phyloP scores from a whole-genome alignment of 192 early-diverging fungal genomes.

The Mycoemilia scoparia region DNA sequence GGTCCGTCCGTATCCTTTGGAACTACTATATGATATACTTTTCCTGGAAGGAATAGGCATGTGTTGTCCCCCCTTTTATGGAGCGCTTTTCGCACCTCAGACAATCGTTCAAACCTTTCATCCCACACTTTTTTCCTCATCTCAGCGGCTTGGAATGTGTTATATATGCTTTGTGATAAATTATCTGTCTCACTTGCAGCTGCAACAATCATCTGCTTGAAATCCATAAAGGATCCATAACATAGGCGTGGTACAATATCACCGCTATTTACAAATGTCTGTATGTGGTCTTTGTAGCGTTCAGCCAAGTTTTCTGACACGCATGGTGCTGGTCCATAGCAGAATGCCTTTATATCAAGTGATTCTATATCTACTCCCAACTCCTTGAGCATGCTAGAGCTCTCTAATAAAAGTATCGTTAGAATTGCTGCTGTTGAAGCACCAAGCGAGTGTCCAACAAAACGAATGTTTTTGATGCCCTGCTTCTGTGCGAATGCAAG shows the following conservation, averaged over 20 bases:
- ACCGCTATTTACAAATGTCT: slow-evolving; percentile 39
- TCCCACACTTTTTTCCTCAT: slow-evolving; percentile 23
- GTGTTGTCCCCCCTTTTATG: slow-evolving; percentile 16
- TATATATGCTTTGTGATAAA: slow-evolving; percentile 24
- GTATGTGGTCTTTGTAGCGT: slow-evolving; percentile 33
- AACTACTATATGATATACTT: slow-evolving; percentile 22
- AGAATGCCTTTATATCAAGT: slow-evolving; percentile 16
- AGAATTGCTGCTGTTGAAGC: slow-evolving; percentile 49
- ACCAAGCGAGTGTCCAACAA: slow-evolving; percentile 61
- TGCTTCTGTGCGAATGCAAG: slow-evolving; percentile 35
- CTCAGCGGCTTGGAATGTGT: slow-evolving; percentile 15
- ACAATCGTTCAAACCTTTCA: slow-evolving; percentile 16
- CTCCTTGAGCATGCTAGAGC: slow-evolving; percentile 15
- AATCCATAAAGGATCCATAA: slow-evolving; percentile 42
- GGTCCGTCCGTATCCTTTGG: slow-evolving; percentile 7
- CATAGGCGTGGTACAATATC: slow-evolving; percentile 43
- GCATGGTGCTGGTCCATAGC: slow-evolving; percentile 40
- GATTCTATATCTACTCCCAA: slow-evolving; percentile 8
- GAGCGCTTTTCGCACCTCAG: slow-evolving; percentile 16
- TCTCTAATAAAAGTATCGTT: slow-evolving; percentile 50
- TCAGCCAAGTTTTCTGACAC: slow-evolving; percentile 33
- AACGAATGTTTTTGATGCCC: slow-evolving; percentile 30
- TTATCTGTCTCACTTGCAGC: slow-evolving; percentile 32
- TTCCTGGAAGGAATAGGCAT: slow-evolving; percentile 24
- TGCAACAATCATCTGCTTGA: slow-evolving; percentile 39